Base-by-base conservation (phyloP, 2,329 filamentous ascomycete genomes). In the Ophiognomonia clavigignenti-juglandacearum region DNA sequence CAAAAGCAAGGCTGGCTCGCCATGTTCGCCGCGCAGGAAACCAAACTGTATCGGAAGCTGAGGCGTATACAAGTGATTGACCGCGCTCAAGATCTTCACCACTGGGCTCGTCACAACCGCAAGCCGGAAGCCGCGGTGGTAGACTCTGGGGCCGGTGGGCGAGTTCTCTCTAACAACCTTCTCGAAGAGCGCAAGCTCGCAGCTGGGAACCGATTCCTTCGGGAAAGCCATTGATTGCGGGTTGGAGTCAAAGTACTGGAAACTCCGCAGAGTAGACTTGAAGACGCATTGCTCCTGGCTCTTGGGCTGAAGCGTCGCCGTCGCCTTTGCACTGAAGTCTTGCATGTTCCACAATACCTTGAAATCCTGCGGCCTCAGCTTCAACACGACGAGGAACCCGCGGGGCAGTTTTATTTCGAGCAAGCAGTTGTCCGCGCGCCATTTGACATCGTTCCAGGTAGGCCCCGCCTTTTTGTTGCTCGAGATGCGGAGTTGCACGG, bases 361-460 rank as follows among this genome's bases (percentile, higher is more conserved):
- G 68, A 86, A 95, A 60, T 95, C 88, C n/a, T 78, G 71, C 57
- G 90, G 86, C 13, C 74, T 75, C 60, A 90, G 83, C 53, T 85
- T 81, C 16, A 93, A 69, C 18, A 78, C 78, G 35, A 95, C 67
- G 48, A 84, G 70, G 59, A 93, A 92, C 1, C 87, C 87, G 54
- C 88, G 81, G 1, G 87, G 85, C 16, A 96, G 68, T 51, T 78
- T 79, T 31, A 95, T 64, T 18, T 83, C 79, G 47, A 96, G 73
- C 0, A 78, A 75, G 51, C 74, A 77, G 6, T 75, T 73, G 39
- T 85, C 82, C 16, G 83, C 75, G 48, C 83, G 83, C 90, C 90
- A 96, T 35, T 80, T 77, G 5, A 95, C 78, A 61, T 93, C 86
- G 6, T 88, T 80, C 90, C 90, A 96, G 0, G 80, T 83, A 2